Evolutionary conservation across 192 early-diverging fungal species (phyloP).

Genomic region (Linnemannia zychae): DNA sequence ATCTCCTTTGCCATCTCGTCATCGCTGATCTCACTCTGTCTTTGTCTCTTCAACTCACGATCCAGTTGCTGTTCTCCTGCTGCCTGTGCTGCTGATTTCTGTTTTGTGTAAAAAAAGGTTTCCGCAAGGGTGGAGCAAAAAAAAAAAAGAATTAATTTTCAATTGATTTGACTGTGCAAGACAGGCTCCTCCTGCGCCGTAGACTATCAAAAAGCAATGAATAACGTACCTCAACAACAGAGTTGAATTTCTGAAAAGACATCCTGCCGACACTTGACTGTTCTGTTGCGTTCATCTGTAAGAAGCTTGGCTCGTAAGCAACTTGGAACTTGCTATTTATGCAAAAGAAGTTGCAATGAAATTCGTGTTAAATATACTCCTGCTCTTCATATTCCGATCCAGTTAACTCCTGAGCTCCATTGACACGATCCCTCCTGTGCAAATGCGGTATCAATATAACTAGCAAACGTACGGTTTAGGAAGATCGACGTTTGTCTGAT

Average conservation of each 20-base stretch:
- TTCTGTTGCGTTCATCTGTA: conserved; percentile 40
- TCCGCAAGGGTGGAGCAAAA: not conserved
- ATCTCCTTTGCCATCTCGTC: conserved; percentile 47
- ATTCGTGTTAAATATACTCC: not conserved
- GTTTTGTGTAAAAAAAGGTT: not conserved
- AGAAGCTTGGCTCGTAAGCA: conserved; percentile 54
- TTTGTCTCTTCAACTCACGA: conserved; percentile 41
- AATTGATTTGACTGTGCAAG: not conserved
- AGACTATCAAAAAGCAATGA: not conserved
- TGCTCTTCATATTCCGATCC: too few relatives aligned
- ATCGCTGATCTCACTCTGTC: conserved; percentile 32
- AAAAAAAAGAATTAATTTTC: not conserved
- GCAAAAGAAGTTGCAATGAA: not conserved
- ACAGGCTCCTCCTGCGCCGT: too few relatives aligned
- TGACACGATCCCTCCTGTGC: not conserved
- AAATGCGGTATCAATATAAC: not conserved
- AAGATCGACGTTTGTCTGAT: conserved; percentile 32
- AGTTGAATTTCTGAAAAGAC: conserved; percentile 52
- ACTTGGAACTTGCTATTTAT: conserved; percentile 52
- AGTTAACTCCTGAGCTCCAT: not conserved
- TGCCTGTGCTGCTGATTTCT: conserved; percentile 36
- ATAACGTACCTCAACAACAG: conserved; percentile 26
- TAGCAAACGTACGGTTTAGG: conserved; percentile 46
- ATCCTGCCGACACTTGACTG: conserved; percentile 39
- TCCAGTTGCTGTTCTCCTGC: conserved; percentile 44